Percentiles rank a stretch among this genome's conserved stretches.
Conservation (phyloP, 495 filamentous ascomycete genomes). For the Parathielavia appendiculata region DNA sequence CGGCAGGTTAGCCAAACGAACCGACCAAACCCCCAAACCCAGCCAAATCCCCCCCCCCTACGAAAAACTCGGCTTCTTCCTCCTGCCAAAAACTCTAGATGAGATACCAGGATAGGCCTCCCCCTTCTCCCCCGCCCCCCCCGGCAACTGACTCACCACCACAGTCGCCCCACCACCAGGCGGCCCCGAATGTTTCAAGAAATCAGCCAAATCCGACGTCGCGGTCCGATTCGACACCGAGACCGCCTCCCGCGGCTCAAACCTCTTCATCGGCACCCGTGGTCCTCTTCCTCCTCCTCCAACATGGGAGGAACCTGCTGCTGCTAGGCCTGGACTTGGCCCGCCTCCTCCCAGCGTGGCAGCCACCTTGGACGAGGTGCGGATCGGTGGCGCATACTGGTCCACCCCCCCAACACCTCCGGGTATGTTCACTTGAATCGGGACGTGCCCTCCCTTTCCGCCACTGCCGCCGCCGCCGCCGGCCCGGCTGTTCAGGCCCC, state of each 20-base stretch:
- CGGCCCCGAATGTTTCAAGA: slow-evolving; percentile 72
- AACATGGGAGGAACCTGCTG: no score
- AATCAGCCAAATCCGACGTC: slow-evolving; percentile 73
- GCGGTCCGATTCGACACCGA: slow-evolving; percentile 33
- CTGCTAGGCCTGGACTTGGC: no score
- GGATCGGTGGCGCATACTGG: slow-evolving; percentile 20
- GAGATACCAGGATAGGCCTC: slow-evolving; percentile 9
- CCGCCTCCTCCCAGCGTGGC: slow-evolving; percentile 19
- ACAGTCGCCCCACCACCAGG: slow-evolving; percentile 37
- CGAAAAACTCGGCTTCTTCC: slow-evolving; percentile 29
- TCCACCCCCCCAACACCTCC: slow-evolving; percentile 21
- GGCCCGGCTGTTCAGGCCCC: slow-evolving; percentile 33
- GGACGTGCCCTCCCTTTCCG: slow-evolving; percentile 35
- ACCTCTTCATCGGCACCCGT: slow-evolving; percentile 48
- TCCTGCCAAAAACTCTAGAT: slow-evolving; percentile 21
- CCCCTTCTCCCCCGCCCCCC: slow-evolving; percentile 8
- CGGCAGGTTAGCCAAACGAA: neutral
- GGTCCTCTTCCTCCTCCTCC: no score
- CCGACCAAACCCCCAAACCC: neutral
- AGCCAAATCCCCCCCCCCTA: neutral
- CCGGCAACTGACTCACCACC: slow-evolving; percentile 17
- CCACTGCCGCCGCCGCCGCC: no score
- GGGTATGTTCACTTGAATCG: slow-evolving; percentile 45
- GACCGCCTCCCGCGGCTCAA: slow-evolving; percentile 48
- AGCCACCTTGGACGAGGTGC: slow-evolving; percentile 9